Evolutionary conservation across 805 yeast species (phyloP).

Genomic region (Hanseniaspora taiwanica): DNA sequence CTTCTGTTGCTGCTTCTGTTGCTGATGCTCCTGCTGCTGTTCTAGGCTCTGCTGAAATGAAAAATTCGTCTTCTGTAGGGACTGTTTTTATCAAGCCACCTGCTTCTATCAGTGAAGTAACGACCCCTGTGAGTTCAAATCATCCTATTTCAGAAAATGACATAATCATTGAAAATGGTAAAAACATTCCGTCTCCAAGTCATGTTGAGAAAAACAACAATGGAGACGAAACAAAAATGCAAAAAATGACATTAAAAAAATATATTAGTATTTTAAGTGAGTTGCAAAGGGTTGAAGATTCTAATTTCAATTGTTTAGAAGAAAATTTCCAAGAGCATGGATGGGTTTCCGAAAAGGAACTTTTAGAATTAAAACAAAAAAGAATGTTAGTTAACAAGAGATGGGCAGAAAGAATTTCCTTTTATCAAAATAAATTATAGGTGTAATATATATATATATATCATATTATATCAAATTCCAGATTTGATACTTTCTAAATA

Average conservation of each 20-base stretch:
- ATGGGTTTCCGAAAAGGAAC: conserved; percentile 19
- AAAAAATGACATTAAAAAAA: conserved; percentile 10
- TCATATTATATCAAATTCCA: background rate
- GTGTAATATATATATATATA: conserved; percentile 4
- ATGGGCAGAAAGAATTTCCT: conserved; percentile 22
- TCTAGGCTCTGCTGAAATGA: too few species aligned
- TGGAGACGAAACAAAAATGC: too few species aligned
- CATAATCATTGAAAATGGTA: too few species aligned
- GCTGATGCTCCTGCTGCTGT: too few species aligned
- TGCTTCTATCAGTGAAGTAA: too few species aligned
- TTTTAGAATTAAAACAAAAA: conserved; percentile 14
- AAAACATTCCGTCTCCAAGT: too few species aligned
- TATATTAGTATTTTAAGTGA: conserved; percentile 15
- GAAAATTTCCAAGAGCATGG: conserved; percentile 15
- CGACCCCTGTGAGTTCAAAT: too few species aligned
- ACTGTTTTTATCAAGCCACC: too few species aligned
- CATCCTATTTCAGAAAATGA: too few species aligned
- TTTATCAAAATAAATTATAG: conserved; percentile 14
- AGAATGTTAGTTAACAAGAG: conserved; percentile 16
- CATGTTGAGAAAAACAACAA: too few species aligned
- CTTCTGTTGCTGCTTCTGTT: too few species aligned
- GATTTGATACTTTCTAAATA: conserved; percentile 16
- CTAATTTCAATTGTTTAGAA: conserved; percentile 16
- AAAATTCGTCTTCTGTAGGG: too few species aligned
- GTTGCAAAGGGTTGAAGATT: conserved; percentile 18